These are phyloP conservation scores for Tolypocladium nubicola DNA, from an alignment of 2,329 filamentous ascomycete species.

Conservation along the genomic window DNA sequence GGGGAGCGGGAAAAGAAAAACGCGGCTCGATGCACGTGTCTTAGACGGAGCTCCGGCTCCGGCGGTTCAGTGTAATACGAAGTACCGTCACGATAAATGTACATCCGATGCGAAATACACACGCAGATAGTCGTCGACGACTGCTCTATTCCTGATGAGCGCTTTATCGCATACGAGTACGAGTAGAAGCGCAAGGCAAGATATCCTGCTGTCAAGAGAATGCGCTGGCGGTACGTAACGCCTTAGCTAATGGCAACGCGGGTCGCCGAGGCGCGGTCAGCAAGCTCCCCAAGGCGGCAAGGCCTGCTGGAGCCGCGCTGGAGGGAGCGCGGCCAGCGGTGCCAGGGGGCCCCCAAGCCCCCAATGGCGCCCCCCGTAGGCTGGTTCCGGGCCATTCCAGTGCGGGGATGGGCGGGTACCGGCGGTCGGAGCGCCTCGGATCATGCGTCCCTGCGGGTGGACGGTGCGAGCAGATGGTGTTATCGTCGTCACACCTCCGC, in stretches of 20 bases:
- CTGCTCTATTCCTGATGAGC: too few species aligned
- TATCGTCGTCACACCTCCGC: neutral
- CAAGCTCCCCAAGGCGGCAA: slow-evolving; percentile 1
- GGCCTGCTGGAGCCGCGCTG: neutral
- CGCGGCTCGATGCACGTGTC: neutral
- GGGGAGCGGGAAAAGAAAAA: neutral
- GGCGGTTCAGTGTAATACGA: too few species aligned
- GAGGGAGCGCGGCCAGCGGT: neutral
- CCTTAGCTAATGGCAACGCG: slow-evolving; percentile 3
- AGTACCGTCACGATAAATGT: too few species aligned
- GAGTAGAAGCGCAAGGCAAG: too few species aligned
- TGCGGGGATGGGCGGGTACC: slow-evolving; percentile 9
- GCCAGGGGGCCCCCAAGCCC: neutral
- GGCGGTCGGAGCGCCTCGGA: slow-evolving; percentile 12
- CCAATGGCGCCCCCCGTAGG: neutral
- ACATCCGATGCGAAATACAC: too few species aligned
- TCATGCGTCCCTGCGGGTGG: neutral
- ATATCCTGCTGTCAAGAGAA: neutral
- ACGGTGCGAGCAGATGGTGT: neutral
- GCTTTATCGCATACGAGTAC: too few species aligned
- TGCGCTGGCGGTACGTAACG: slow-evolving; percentile 1
- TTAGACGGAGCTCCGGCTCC: neutral
- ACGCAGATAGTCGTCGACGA: too few species aligned
- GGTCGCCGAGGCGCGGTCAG: neutral
- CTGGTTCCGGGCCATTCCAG: neutral